Percentiles rank a stretch among this genome's conserved stretches.
These are phyloP conservation scores for Leccinum disarticulatum DNA, from an alignment of 768 basidiomycete species.

Conservation along the genomic window DNA sequence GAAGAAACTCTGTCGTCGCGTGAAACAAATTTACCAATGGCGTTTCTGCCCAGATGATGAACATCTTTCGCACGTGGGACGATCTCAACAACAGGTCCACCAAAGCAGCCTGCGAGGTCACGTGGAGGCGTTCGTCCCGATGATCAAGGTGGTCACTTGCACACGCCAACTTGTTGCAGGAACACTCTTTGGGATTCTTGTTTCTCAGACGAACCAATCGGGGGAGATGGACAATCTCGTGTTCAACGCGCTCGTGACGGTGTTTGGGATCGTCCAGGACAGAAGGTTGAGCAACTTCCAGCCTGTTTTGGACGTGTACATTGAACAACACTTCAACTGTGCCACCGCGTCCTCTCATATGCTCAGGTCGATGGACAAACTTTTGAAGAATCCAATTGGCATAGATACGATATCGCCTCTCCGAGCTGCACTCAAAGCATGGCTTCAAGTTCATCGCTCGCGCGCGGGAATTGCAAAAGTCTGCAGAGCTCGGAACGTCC, in stretches of 20 bases:
- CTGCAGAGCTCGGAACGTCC: conserved; percentile 74
- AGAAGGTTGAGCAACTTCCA: conserved; percentile 95
- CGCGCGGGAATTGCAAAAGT: conserved; percentile 85
- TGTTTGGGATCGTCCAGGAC: conserved; percentile 91
- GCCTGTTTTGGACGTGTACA: conserved; percentile 90
- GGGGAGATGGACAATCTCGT: conserved; percentile 84
- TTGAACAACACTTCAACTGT: conserved; percentile 84
- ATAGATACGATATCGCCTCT: conserved; percentile 76
- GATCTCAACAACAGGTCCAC: too few relatives aligned
- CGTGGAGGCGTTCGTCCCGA: too few relatives aligned
- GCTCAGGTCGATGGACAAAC: conserved; percentile 82
- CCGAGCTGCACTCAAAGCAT: conserved; percentile 90
- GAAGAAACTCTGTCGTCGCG: too few relatives aligned
- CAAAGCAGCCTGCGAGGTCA: too few relatives aligned
- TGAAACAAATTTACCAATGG: too few relatives aligned
- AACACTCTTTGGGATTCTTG: conserved; percentile 78
- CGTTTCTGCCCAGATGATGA: too few relatives aligned
- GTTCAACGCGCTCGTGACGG: conserved; percentile 87
- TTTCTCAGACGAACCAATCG: conserved; percentile 67
- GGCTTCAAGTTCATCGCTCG: conserved; percentile 95
- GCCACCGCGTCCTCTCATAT: conserved; percentile 81
- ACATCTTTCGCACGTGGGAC: too few relatives aligned
- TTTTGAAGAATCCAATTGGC: conserved; percentile 71
- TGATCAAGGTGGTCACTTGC: too few relatives aligned
- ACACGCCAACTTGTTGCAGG: too few relatives aligned